Evolutionary conservation across 148 eudicot genomes (phyloP), one percentile per base, ranked within the genome.

Genomic region (Silene conica): DNA sequence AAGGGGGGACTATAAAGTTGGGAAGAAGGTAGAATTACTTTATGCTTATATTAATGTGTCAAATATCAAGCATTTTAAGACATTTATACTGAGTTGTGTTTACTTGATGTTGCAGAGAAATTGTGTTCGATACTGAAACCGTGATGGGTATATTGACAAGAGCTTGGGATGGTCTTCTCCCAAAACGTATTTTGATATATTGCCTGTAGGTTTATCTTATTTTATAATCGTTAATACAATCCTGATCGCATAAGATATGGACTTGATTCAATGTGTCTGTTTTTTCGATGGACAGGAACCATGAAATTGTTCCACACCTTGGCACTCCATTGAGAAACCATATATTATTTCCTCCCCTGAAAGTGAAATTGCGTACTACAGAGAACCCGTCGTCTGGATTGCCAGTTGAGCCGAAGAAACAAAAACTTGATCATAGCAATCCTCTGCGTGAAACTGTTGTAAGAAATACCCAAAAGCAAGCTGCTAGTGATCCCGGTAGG

Each of bases 91-190:
- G 45, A 69, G 71, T 26, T 31, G 65, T 69, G 6, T 61, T 28
- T 74, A 8, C 10, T 23, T 72, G 10, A 20, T 60, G 69, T 58
- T 70, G 71, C 83, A 92, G 97, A 76, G 72, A 76, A 21, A 85
- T 92, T 70, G 21, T 73, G 60, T 89, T 87, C 62, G 76, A 83
- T 67, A 58, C 43, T 43, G 55, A 80, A 64, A 52, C 13, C 63
- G 82, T 62, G 57, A 70, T 48, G 69, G 69, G 74, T 16, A 63
- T 79, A 70, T 52, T 61, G 8, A 87, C 80, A 80, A 89, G 98
- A 82, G 96, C 93, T 71, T 93, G 96, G 96, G 87, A 86, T 76
- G 83, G 73, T 80, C 90, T 93, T 75, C 81, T 92, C 73, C 84
- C 84, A 9, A 84, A 86, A 21, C 90, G 90, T 54, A 74, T 89